Base-by-base conservation (phyloP, 345 rosid genomes). In the Eucalyptus pauciflora region DNA sequence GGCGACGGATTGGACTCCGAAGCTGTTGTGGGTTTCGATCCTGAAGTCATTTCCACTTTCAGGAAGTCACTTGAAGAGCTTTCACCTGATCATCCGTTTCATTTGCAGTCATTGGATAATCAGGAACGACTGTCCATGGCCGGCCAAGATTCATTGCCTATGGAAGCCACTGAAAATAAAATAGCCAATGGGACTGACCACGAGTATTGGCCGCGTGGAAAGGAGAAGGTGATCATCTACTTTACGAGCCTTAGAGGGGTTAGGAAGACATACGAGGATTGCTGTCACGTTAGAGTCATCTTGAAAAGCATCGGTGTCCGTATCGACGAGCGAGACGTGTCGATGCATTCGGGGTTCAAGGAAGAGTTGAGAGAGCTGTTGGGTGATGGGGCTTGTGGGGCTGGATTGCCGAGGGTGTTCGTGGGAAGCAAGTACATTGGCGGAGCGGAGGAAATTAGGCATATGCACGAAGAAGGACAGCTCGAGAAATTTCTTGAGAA, bases 291-390 rank as follows among this genome's bases (percentile, higher is more conserved):
- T 17, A 93, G 96, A 10, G 90, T 94, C 69, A 93, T 96, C 18
- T 88, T 97, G 37, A 95, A 93, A 90, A 92, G 96, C 81, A 88
- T 94, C 6, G 94, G 96, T 1, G 89, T 97, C 86, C 91, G 91
- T 41, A 90, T 96, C 5, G 98, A 96, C 49, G 99, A 96, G 90
- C 91, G 98, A 64, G 99, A 98, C 87, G 95, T 98, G 6, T 98
- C 99, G 12, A 98, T 98, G 98, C 98, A 97, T 92, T 94, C 92
- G 1, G 99, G 98, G 88, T 98, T 97, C 88, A 96, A 94, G 76
- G 96, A 94, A 8, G 99, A 98, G 91, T 81, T 98, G 15, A 94
- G 88, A 87, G 96, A 94, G 91, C 89, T 96, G 9, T 86, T 91
- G 46, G 96, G 94, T 50, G 94, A 93, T 60, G 93, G 88, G 50